Percentiles rank a stretch among this genome's conserved stretches.
Conservation (phyloP, 2,329 filamentous ascomycete genomes). For the Claviceps pazoutovae region DNA sequence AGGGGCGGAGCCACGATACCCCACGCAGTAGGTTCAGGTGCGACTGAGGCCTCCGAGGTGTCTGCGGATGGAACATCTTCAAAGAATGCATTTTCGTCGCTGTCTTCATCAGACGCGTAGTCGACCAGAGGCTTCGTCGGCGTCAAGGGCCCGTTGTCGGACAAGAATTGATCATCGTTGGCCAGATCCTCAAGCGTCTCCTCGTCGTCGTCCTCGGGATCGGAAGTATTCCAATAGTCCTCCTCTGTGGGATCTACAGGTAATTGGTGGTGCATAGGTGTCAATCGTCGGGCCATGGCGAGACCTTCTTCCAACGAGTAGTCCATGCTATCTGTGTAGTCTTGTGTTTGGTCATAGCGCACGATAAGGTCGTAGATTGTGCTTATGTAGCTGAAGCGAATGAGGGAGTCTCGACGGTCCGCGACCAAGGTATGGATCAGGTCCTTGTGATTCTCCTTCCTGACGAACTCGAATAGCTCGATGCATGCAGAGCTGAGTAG, state of each 20-base stretch:
- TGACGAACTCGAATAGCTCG: slow-evolving; percentile 86
- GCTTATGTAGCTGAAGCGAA: slow-evolving; percentile 66
- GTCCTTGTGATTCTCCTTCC: slow-evolving; percentile 65
- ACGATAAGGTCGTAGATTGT: slow-evolving; percentile 66
- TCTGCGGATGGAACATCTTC: slow-evolving; percentile 22
- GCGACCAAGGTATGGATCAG: slow-evolving; percentile 74
- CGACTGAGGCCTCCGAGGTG: slow-evolving; percentile 20
- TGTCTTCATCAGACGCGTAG: slow-evolving; percentile 87
- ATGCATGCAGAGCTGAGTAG: slow-evolving; percentile 85
- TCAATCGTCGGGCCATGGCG: slow-evolving; percentile 31
- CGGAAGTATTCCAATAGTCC: slow-evolving; percentile 84
- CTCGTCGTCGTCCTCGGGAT: slow-evolving; percentile 66
- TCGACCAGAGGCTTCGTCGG: slow-evolving; percentile 68
- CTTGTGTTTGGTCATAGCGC: slow-evolving; percentile 67
- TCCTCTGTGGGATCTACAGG: slow-evolving; percentile 69
- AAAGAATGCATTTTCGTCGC: slow-evolving; percentile 40
- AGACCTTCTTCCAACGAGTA: slow-evolving; percentile 62
- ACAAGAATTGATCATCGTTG: slow-evolving; percentile 15
- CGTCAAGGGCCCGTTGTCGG: slow-evolving; percentile 48
- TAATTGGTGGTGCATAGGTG: slow-evolving; percentile 48
- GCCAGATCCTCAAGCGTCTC: slow-evolving; percentile 15
- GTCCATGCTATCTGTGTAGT: slow-evolving; percentile 50
- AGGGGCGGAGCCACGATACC: slow-evolving; percentile 40
- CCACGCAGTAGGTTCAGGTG: slow-evolving; percentile 12
- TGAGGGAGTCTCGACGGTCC: slow-evolving; percentile 65